Base-by-base conservation (phyloP, 2,329 filamentous ascomycete species). In the Fusarium liriodendri region DNA sequence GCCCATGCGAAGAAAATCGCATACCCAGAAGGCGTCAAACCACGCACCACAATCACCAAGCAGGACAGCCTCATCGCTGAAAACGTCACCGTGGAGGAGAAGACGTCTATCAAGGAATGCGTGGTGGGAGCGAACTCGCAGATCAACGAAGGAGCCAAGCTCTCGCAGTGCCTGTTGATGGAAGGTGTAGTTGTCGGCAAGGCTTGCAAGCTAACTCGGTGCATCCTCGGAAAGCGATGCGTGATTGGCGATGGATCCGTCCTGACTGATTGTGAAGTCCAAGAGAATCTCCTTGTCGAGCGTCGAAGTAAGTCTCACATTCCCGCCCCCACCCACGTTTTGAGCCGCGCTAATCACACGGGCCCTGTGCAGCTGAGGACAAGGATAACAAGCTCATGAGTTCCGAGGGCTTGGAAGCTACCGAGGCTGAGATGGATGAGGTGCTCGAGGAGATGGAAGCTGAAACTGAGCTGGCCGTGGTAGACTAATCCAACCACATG, bases 81-180 rank as follows among this genome's bases (percentile, higher is more conserved):
- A 67, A 98, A 98, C 79, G 95, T 97, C 45, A 95, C 92, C 1
- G 91, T 98, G 0, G 94, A 96, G 79, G 94, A 96, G 77, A 96
- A 96, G 81, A 92, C 91, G 27, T 93, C 95, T n/a, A 93, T 99
- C 84, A 98, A 98, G 82, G 95, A 98, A 82, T 93, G 89, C 40
- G 94, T 98, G 33, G 90, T 99, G 45, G 97, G 97, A 4, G 91
- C 94, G 6, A 95, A 94, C 77, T 97, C 95, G 81, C 92, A 94
- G 77, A 96, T 99, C 73, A 91, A 92, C 71, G 91, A 93, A 76
- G 95, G 95, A n/a, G 95, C 93, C 33, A 94, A 95, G 74, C 84
- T 99, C 52, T 92, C 91, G n/a, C 90, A 95, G 73, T 98, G 96
- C 82, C 83, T 98, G 57, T 85, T 98, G 22, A 98, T 98, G 95